Evolutionary conservation across 129 eudicot species (phyloP).

Genomic region (Kitagawia praeruptora): DNA sequence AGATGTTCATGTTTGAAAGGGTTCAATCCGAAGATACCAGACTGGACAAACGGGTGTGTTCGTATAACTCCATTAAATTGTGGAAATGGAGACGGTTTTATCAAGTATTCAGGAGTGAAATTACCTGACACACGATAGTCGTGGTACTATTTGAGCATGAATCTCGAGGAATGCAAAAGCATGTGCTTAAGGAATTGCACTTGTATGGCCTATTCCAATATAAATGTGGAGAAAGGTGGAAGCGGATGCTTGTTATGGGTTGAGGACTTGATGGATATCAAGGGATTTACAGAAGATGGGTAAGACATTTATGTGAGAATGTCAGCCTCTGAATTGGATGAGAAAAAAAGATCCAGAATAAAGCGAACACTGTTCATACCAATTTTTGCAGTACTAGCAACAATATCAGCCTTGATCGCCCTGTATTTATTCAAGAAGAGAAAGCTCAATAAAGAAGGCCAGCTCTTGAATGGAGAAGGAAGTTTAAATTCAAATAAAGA

Average conservation of each 20-base stretch:
- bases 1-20: conserved; percentile 3
- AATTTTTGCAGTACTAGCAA: not conserved
- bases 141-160: not conserved
- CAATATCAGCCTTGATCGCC: not conserved
- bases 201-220: not conserved
- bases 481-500: not conserved
- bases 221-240: not conserved
- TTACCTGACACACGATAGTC: conserved; percentile 24
- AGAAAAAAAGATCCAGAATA: not conserved
- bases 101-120: conserved; percentile 12
- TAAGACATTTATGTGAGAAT: conserved; percentile 10
- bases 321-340: conserved; percentile 1
- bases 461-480: not conserved
- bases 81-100: conserved; percentile 25
- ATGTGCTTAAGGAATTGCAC: not conserved
- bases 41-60: not conserved
- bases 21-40: not conserved
- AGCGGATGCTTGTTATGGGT: conserved; percentile 7
- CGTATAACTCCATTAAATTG: conserved; percentile 14
- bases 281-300: not conserved
- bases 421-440: not conserved
- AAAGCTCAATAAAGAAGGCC: not conserved
- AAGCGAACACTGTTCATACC: not conserved
- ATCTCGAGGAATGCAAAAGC: not conserved
- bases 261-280: conserved; percentile 2